Evolutionary conservation across 1,139 yeast genomes (phyloP), one percentile per base, ranked within the genome.

Genomic region (Saccharomyces hybrid): DNA sequence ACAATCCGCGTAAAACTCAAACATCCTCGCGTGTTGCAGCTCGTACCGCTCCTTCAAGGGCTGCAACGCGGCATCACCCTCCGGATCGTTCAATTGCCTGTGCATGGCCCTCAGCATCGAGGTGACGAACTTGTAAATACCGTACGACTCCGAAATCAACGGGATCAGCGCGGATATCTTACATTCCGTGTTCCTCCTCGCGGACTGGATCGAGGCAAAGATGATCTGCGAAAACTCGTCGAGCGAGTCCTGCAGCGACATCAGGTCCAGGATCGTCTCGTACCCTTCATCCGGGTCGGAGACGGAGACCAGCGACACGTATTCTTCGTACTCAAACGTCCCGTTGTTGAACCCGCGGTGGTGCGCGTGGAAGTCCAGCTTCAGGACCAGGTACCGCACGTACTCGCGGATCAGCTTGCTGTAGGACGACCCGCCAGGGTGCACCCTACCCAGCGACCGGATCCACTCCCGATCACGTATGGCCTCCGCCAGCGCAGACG

Each of bases 221-320:
- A 91, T 80, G 53, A 88, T 74, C 60, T 86, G 82, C 63, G 88
- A 93, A 59, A 88, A 82, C 59, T 86, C 86, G 68, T 88, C 95
- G 59, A 91, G 82, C 50, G 83, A 78, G 66, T 91, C 97, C 71
- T 90, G 97, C 56, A 91, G 75, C 54, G 83, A 83, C 90, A 90
- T 86, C 64, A 93, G 75, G 68, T 89, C 97, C 60, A 89, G 72
- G 60, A 91, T 82, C 1, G 96, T 84, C 66, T 91, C 97, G 68
- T 88, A 93, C 5, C 98, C 98, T 72, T 90, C 97, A 67, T 93
- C 91, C 2, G 97, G 97, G 68, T 93, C 97, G 65, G 88, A 86
- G 44, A 89, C 95, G 2, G 91, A 84, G 58, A 90, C 80, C 61
- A 93, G 78, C 1, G 97, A 88, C 48, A 91, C 83, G 67, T 91